Percentiles rank a stretch among this genome's conserved stretches.
These are phyloP conservation scores for Ogataea trehaloabstinens DNA, from an alignment of 805 yeast genomes.

Conservation along the genomic window DNA sequence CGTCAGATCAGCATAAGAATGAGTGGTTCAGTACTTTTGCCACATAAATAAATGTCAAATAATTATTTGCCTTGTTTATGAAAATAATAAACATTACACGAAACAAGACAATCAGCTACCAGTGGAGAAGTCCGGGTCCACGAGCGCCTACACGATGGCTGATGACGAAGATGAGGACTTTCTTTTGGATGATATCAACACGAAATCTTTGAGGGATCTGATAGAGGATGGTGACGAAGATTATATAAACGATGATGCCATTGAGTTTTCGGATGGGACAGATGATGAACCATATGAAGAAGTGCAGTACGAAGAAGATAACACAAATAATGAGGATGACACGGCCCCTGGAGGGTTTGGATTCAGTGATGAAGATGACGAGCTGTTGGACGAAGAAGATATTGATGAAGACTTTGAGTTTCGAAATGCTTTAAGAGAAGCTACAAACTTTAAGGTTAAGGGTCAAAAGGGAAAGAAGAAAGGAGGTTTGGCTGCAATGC, in stretches of 20 bases:
- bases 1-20: too few relatives aligned
- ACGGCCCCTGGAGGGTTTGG: constrained; percentile 26
- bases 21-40: too few relatives aligned
- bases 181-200: constrained; percentile 24
- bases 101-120: not conserved
- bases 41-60: constrained; percentile 1
- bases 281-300: constrained; percentile 9
- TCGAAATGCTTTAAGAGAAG: constrained; percentile 64
- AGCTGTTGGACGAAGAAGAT: constrained; percentile 30
- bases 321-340: constrained; percentile 18
- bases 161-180: constrained; percentile 21
- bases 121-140: too few relatives aligned
- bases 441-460: constrained; percentile 58
- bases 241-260: constrained; percentile 14
- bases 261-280: constrained; percentile 13
- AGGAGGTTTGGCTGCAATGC: constrained; percentile 36
- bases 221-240: constrained; percentile 22
- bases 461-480: constrained; percentile 36
- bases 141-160: constrained; percentile 6
- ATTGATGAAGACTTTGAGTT: constrained; percentile 47
- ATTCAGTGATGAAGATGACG: constrained; percentile 31
- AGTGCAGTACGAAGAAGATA: constrained; percentile 15
- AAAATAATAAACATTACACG: not conserved
- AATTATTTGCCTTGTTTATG: not conserved
- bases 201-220: constrained; percentile 26